Evolutionary conservation across 345 rosid species (phyloP), one percentile per base, ranked within the genome.

Genomic region (Aethionema arabicum): DNA sequence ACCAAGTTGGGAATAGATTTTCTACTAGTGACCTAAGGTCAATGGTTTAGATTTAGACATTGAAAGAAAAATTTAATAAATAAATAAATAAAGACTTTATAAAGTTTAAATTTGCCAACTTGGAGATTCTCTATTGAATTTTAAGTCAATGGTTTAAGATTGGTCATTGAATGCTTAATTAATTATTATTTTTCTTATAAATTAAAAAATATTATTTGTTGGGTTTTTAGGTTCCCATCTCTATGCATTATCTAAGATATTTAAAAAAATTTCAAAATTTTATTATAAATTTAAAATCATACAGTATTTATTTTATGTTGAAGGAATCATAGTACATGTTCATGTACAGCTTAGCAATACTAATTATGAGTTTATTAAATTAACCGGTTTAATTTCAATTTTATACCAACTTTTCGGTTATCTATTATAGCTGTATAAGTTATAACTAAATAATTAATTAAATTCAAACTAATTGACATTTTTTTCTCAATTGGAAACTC

Each of bases 81-180:
- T 35, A 71, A 58, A 11, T 21, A 51, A 56, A 30, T 51, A 37
- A 51, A 67, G 65, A 68, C 72, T 71, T 67, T 43, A 14, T 52
- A 70, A 72, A 46, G 66, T 58, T 65, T 52, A 12, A 59, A 73
- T 1, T 21, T 21, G 74, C 63, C 86, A 76, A 82, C 53, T 80
- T 76, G 79, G 60, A 67, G 80, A 43, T 78, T 56, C 66, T 70
- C 59, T 59, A 80, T 67, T 66, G 68, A 77, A 66, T 44, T 66
- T 66, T 63, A 8, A 63, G 83, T 82, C 85, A 78, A 78, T 74
- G 70, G 37, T 68, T 68, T 76, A 40, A 69, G 74, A 52, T 80
- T 78, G 49, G 73, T 52, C 69, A 73, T 61, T 61, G 59, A 68
- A 59, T 67, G 67, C 37, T 44, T 42, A 47, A 11, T 27, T 58